Base-by-base conservation (phyloP, 345 rosid species). In the Punica granatum region DNA sequence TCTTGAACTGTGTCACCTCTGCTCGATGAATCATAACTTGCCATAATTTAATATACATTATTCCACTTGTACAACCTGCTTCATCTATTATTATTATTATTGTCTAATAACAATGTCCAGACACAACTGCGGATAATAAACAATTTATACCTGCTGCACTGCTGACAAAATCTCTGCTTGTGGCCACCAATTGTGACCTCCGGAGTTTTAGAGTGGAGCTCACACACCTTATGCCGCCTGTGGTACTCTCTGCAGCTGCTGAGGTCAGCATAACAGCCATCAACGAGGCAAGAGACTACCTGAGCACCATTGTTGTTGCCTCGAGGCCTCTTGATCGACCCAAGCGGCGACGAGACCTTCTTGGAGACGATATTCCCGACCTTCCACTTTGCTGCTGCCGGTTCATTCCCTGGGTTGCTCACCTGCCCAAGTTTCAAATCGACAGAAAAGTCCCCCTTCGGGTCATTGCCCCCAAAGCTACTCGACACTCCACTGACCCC, bases 171-270 rank as follows among this genome's bases (percentile, higher is more conserved):
- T 66, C 98, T 71, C 77, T 86, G 93, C 63, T 83, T 87, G 37
- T 72, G 78, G 36, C 93, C 92, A 63, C 81, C 76, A 51, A 92
- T 83, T 5, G 73, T 79, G 76, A 87, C 98, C 58, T 82, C 79
- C 0, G 90, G 84, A 67, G 96, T 78, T 78, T 89, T 92, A 16
- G 98, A 92, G 74, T 92, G 98, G 49, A 77, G 73, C 62, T 87
- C 98, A 71, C 98, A 92, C n/a, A 92, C 98, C 73, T 89, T 89
- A 78, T 92, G 98, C 68, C 98, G 90, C 72, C 88, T 78, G 65
- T 89, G 91, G 76, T 91, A 91, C 73, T 87, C 93, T 65, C 89
- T 80, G 48, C 87, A 84, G 25, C 69, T 82, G 74, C 86, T 87
- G 68, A 91, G 90, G 79, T 91, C 90, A 0, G 87, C 74, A 36